These are phyloP conservation scores for Euptelea pleiosperma DNA, from an alignment of 164 flowering plant species.

Conservation along the genomic window DNA sequence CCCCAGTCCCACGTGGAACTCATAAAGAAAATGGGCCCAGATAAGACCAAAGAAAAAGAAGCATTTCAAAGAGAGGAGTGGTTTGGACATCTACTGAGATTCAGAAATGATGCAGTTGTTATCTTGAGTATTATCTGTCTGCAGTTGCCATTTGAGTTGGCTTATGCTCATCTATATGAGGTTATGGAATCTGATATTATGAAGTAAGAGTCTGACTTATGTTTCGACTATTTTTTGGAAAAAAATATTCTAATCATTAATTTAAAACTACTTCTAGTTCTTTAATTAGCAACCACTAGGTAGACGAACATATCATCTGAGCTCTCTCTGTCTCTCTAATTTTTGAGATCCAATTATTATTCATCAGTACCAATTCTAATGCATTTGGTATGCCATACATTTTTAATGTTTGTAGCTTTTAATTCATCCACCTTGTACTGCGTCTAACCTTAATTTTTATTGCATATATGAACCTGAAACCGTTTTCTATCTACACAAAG, in stretches of 20 bases:
- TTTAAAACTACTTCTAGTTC: neutral
- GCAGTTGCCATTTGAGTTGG: conserved; percentile 94
- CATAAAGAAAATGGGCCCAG: conserved; percentile 34
- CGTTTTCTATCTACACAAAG: too few relatives aligned
- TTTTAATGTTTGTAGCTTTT: too few relatives aligned
- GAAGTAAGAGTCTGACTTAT: conserved; percentile 44
- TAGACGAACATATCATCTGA: too few relatives aligned
- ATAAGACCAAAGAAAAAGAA: conserved; percentile 51
- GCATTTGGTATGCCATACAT: too few relatives aligned
- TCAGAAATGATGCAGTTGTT: conserved; percentile 81
- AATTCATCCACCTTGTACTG: too few relatives aligned
- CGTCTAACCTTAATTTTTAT: too few relatives aligned
- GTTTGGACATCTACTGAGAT: conserved; percentile 64
- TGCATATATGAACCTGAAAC: too few relatives aligned
- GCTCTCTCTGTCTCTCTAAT: too few relatives aligned
- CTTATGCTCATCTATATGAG: conserved; percentile 91
- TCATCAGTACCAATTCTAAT: too few relatives aligned
- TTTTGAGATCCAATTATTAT: too few relatives aligned
- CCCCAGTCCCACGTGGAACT: conserved; percentile 40
- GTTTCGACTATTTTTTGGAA: neutral
- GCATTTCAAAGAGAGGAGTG: conserved; percentile 75
- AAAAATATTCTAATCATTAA: neutral
- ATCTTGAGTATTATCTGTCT: conserved; percentile 82
- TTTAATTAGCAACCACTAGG: too few relatives aligned
- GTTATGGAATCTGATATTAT: conserved; percentile 44